Evolutionary conservation across 306 rosid species (phyloP), one percentile per base, ranked within the genome.

Genomic region (Potentilla sterilis): DNA sequence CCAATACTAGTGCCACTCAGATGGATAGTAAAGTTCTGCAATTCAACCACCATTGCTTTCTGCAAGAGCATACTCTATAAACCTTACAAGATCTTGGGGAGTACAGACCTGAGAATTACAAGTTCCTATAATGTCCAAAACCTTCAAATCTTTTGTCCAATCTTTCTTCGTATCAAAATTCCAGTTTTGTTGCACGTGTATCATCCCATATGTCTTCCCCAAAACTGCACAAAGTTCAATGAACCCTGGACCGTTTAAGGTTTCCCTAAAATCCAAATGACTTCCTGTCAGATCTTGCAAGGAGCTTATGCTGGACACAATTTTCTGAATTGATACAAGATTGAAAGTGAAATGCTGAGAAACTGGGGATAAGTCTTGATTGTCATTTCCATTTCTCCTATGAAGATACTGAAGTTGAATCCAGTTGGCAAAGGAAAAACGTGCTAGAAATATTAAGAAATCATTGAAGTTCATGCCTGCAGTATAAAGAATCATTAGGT

Each of bases 381-480:
- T 24, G 21, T 63, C 21, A 67, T 77, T 82, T 77, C 70, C 70
- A 73, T 70, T 9, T 57, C 75, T 84, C 80, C 79, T 82, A 62
- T 38, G 75, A 69, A 84, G 78, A 80, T 65, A 34, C 76, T 70
- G 76, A 72, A 92, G 86, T 73, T 83, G 77, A 63, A 80, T 86
- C 78, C 82, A 48, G 83, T 85, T 90, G 83, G 93, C 90, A 75
- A 90, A 81, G 46, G 88, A 73, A 58, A 89, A 77, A 80, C 75
- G 80, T 48, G 88, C 81, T 55, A 95, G 46, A 84, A 95, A 87
- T 42, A 82, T 72, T 67, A 90, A 78, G 89, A 90, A 89, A 82
- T 95, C 99, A 77, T 58, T 84, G 69, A 92, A 92, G 79, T 95
- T 89, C 97, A 92, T 92, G 84, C 99, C 94, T 89, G 96, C 80